Base-by-base conservation (phyloP, 139 green algal genomes). In the Coccomyxa sp. region DNA sequence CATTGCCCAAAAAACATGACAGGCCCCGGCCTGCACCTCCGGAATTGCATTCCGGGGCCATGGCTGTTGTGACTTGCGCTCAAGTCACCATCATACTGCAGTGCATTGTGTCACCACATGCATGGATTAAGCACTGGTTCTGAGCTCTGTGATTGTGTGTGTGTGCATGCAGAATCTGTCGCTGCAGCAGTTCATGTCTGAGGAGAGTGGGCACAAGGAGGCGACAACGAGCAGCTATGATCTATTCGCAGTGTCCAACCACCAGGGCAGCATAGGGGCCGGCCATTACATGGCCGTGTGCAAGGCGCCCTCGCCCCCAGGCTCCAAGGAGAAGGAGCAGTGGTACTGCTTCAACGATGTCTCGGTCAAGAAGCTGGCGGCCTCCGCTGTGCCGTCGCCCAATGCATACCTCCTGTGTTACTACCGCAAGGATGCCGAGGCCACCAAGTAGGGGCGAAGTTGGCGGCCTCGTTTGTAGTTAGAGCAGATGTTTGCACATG, bases 231-330 rank as follows among this genome's bases (percentile, higher is more conserved):
- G 81, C 28, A 59, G 32, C 57, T 92, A 92, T 76, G 85, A 92
- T 80, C 84, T 92, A 23, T 91, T 81, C 80, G 88, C 85, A 0
- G 82, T 91, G 15, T 71, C 59, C 77, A 82, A 86, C 82, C 85
- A 89, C 82, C 58, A 63, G 45, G 82, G 82, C 67, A 76, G 21
- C 77, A 27, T 27, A 23, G 23, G 1, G 66, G 66, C 66, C 66
- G 66, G 88, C 3, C 88, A 91, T 84, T 91, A 91, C 85, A 86
- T 78, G 13, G 83, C 82, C 31, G 82, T 78, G 63, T 89, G 86
- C 67, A 71, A 27, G 66, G 66, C 66, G 66, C 21, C 66, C 66
- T 23, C 66, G 66, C 66, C 66, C 66, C 21, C 21, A 23, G 66
- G 66, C 66, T 23, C 21, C 66, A 51, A 51, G 38, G 38, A 51